phyloP scores from a whole-genome alignment of 2,329 filamentous ascomycete species.

The Shiraia bambusicola region DNA sequence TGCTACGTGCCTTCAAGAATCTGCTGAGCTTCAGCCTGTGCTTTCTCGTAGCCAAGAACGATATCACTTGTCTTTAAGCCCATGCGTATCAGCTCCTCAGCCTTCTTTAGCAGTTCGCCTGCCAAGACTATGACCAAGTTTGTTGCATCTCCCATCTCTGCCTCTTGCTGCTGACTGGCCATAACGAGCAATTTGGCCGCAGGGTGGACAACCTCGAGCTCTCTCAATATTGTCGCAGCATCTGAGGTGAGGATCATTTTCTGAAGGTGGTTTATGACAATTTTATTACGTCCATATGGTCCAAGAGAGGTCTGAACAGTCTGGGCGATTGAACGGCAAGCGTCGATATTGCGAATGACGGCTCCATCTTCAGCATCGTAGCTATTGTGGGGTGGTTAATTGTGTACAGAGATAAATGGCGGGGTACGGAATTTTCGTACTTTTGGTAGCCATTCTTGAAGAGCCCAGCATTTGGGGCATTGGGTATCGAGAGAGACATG shows the following conservation, averaged over 20 bases:
- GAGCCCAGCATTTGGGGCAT: conserved; percentile 85
- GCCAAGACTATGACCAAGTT: conserved; percentile 96
- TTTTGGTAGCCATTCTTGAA: conserved; percentile 98
- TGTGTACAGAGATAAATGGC: conserved; percentile 17
- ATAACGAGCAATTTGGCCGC: conserved; percentile 97
- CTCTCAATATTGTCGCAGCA: conserved; percentile 92
- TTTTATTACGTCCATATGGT: conserved; percentile 97
- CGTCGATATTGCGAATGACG: conserved; percentile 97
- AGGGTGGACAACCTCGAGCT: conserved; percentile 97
- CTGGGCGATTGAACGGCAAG: conserved; percentile 90
- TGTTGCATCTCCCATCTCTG: conserved; percentile 98
- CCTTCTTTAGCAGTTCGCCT: conserved; percentile 93
- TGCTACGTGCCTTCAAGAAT: conserved; percentile 66
- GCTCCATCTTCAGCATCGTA: conserved; percentile 99
- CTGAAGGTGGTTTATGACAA: conserved; percentile 98
- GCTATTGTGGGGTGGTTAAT: conserved; percentile 57
- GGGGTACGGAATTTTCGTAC: conserved; percentile 55
- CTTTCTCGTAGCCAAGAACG: conserved; percentile 92
- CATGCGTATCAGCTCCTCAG: conserved; percentile 94
- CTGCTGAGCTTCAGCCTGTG: conserved; percentile 83
- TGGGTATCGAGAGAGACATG: conserved; percentile 97
- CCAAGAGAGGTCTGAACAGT: conserved; percentile 97
- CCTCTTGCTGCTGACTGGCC: conserved; percentile 98
- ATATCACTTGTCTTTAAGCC: conserved; percentile 98
- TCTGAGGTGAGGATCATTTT: conserved; percentile 99